Conservation (phyloP, 306 rosid genomes). For the Cicer yamashitae region DNA sequence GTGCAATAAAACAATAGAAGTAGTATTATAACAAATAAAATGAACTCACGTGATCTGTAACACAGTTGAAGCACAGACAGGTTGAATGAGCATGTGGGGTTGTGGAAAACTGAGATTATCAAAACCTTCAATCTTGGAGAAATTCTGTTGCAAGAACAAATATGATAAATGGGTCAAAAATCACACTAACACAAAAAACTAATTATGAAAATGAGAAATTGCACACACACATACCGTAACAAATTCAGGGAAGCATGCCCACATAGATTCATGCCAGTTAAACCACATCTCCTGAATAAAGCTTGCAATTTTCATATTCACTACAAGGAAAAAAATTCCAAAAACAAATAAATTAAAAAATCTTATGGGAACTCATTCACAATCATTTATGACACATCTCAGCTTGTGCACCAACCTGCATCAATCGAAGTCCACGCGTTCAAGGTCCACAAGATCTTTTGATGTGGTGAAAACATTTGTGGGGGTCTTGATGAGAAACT, state of each 20-base stretch:
- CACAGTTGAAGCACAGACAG: conserved; percentile 73
- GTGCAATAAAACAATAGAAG: background rate
- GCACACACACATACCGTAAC: conserved; percentile 52
- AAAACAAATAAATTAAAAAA: background rate
- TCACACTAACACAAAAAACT: background rate
- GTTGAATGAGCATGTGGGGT: conserved; percentile 70
- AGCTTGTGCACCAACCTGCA: conserved; percentile 60
- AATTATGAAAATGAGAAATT: conserved; percentile 15
- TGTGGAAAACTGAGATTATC: conserved; percentile 49
- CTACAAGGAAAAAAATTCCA: conserved; percentile 44
- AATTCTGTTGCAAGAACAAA: conserved; percentile 54
- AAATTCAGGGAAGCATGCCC: conserved; percentile 64
- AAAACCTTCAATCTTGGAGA: conserved; percentile 56
- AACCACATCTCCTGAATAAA: conserved; percentile 89
- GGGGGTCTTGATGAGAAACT: conserved; percentile 83
- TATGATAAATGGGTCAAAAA: conserved; percentile 4
- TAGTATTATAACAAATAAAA: conserved; percentile 5
- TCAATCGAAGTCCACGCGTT: conserved; percentile 63
- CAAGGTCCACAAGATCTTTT: conserved; percentile 70
- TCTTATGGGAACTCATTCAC: conserved; percentile 18
- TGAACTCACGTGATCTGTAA: conserved; percentile 69
- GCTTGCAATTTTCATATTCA: conserved; percentile 58
- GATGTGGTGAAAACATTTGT: conserved; percentile 85
- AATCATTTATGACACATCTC: background rate
- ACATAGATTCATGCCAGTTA: conserved; percentile 89